Evolutionary conservation across 2,329 filamentous ascomycete species (phyloP), one percentile per base, ranked within the genome.

Genomic region (Colletotrichum liaoningense): DNA sequence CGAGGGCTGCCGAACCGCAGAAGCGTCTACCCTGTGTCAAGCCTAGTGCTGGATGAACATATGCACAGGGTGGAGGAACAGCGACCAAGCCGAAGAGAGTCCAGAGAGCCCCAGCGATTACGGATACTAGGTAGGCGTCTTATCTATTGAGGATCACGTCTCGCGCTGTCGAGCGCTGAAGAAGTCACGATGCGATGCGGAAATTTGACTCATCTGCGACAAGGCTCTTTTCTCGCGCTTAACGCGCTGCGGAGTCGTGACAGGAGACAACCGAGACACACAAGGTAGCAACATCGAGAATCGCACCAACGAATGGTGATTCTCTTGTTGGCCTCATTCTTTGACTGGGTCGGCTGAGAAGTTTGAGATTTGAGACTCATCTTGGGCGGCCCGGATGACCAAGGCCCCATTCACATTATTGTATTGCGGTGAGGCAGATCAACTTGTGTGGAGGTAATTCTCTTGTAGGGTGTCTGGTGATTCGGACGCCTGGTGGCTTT

Each of bases 381-480:
- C 33, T 59, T 49, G 30, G 59, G 28, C 33, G 28, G 62, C 28
- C 42, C 62, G 28, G 60, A 66, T 70, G 67, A 73, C 71, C 67
- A 30, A 35, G 38, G 5, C 7, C 19, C 35, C 35, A 22, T 42
- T 60, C 19, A 26, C 35, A 22, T 42, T 60, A 24, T 66, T 60
- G 60, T 66, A 49, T 70, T 73, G 60, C 67, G 70, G 67, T 70
- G 60, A 70, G 67, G 56, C 59, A 46, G 55, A 46, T 65, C 30
- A 52, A 68, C 57, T 74, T 74, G 67, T 66, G 70, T 59, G 63
- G 67, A 74, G 63, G 67, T 59, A 71, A 63, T 56, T 63, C 54
- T 26, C 11, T 56, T 54, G 46, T n/a, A 28, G 67, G 58, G 57
- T 72, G 72, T 69, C 73, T 74, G 69, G 60, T 69, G 72, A 72